A percentile compares a stretch with the other conserved stretches of the same genome.
Evolutionary conservation across 1,284 basidiomycete species (phyloP).

Genomic region (Salmacisia buchloeana): DNA sequence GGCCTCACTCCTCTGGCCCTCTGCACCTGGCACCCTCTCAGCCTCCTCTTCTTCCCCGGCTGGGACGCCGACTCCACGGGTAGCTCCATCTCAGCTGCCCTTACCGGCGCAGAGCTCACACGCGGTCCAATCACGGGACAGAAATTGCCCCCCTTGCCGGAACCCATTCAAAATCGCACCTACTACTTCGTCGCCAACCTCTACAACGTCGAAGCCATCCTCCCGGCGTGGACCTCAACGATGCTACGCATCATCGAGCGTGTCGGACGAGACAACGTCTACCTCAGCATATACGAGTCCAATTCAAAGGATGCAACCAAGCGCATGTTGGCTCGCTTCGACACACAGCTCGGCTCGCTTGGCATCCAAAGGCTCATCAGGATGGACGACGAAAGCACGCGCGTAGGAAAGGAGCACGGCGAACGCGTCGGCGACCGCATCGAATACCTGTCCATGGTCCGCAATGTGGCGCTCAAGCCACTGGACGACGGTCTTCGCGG

Average conservation of each 20-base stretch:
- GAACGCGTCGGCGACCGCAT: slow-evolving; percentile 28
- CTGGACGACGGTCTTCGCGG: slow-evolving; percentile 19
- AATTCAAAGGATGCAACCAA: slow-evolving; percentile 56
- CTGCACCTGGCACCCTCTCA: slow-evolving; percentile 7
- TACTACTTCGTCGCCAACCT: slow-evolving; percentile 36
- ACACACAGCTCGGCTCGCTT: slow-evolving; percentile 40
- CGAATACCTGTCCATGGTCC: slow-evolving; percentile 26
- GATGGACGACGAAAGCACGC: neutral
- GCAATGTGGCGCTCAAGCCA: slow-evolving; percentile 37
- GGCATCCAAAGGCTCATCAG: slow-evolving; percentile 1
- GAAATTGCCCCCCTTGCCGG: neutral
- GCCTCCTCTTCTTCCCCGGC: slow-evolving; percentile 9
- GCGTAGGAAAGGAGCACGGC: neutral
- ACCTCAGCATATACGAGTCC: slow-evolving; percentile 60
- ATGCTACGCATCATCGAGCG: slow-evolving; percentile 23
- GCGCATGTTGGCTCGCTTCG: slow-evolving; percentile 52
- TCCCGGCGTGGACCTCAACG: slow-evolving; percentile 26
- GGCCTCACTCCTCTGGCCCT: slow-evolving; percentile 7
- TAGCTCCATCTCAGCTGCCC: neutral
- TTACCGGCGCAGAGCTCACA: neutral
- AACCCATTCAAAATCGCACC: slow-evolving; percentile 16
- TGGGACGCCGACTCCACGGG: neutral
- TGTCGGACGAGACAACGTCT: slow-evolving; percentile 57
- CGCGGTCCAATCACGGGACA: neutral
- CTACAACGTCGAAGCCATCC: slow-evolving; percentile 33